phyloP scores from a whole-genome alignment of 805 yeast genomes.

The Priceomyces carsonii region DNA sequence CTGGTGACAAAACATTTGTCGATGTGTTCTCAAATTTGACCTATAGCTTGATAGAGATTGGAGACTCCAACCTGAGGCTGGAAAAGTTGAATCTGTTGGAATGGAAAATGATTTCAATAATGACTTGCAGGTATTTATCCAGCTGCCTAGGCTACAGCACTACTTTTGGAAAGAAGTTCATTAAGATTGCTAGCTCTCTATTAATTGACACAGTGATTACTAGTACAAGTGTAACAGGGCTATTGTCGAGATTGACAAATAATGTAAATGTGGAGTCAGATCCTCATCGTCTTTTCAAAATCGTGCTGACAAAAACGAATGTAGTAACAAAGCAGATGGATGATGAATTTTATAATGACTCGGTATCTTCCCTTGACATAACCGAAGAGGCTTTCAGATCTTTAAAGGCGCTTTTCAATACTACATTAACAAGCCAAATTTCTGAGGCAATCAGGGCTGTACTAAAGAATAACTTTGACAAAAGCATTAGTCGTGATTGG shows the following conservation, averaged over 20 bases:
- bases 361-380: conserved; percentile 38
- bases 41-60: conserved; percentile 17
- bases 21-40: conserved; percentile 42
- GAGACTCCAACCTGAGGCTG: conserved; percentile 8
- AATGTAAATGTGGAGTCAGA: conserved; percentile 28
- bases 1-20: conserved; percentile 64
- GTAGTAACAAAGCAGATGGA: conserved; percentile 16
- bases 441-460: conserved; percentile 56
- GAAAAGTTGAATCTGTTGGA: conserved; percentile 36
- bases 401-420: conserved; percentile 61
- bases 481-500: conserved; percentile 44
- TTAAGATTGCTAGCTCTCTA: conserved; percentile 36
- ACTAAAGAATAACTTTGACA: conserved; percentile 37
- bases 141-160: conserved; percentile 36
- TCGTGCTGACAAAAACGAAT: conserved; percentile 22
- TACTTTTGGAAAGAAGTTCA: conserved; percentile 27
- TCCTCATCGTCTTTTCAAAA: conserved; percentile 25
- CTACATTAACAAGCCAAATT: conserved; percentile 62
- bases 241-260: conserved; percentile 24
- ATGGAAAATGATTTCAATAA: conserved; percentile 47
- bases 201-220: conserved; percentile 35
- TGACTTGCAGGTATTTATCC: conserved; percentile 40
- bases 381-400: conserved; percentile 49
- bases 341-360: conserved; percentile 33
- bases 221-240: conserved; percentile 16